These are phyloP conservation scores for Sarocladium kiliense DNA, from an alignment of 2,329 filamentous ascomycete genomes.

Conservation along the genomic window DNA sequence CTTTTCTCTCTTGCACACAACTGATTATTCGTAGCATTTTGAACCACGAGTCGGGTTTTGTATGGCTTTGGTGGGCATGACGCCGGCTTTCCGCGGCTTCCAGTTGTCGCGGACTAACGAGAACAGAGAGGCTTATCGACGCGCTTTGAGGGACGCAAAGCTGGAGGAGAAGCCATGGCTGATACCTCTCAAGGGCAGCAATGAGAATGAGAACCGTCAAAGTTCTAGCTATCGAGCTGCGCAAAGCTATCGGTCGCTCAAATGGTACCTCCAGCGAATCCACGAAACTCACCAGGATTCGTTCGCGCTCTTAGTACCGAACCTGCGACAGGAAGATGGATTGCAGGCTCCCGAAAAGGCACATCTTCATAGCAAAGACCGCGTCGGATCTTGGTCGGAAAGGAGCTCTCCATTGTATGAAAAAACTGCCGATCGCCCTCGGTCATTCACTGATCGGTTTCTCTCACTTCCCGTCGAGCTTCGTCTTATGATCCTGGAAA, in stretches of 20 bases:
- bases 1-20: no score
- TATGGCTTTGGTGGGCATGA: no score
- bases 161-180: not conserved
- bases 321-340: no score
- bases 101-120: not conserved
- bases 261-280: not conserved
- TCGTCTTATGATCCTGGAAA: constrained; percentile 33
- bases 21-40: no score
- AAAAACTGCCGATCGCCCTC: not conserved
- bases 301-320: not conserved
- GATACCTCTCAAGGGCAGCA: not conserved
- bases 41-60: no score
- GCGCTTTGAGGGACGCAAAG: not conserved
- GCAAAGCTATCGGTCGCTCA: not conserved
- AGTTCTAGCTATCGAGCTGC: not conserved
- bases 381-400: not conserved
- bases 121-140: not conserved
- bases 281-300: not conserved
- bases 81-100: no score
- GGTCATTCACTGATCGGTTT: constrained; percentile 22
- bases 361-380: not conserved
- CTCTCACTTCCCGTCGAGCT: constrained; percentile 32
- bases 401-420: not conserved
- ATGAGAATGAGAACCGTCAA: not conserved
- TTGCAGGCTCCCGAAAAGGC: no score